Conservation (phyloP, 371 early-diverging fungal species). For the Syncephalastrum monosporum region DNA sequence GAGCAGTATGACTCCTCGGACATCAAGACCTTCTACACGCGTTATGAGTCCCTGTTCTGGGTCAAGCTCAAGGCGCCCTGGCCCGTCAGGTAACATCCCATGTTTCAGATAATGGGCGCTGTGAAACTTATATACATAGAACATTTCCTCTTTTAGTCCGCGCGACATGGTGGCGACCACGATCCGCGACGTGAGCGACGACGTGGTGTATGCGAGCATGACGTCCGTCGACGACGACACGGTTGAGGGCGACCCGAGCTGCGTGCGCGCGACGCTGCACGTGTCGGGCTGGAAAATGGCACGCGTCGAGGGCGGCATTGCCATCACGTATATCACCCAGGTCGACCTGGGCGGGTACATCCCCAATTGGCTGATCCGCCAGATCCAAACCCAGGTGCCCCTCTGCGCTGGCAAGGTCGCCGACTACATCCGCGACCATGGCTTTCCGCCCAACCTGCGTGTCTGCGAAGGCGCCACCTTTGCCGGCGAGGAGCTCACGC, state of each 20-base stretch:
- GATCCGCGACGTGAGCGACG: conserved; percentile 11
- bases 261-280: conserved; percentile 33
- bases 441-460: conserved; percentile 25
- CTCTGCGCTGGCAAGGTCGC: conserved; percentile 32
- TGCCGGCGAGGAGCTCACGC: conserved; percentile 24
- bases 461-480: conserved; percentile 12
- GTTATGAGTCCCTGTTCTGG: conserved; percentile 9
- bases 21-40: conserved; percentile 21
- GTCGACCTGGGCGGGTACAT: conserved; percentile 41
- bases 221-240: conserved; percentile 28
- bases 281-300: conserved; percentile 39
- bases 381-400: conserved; percentile 32
- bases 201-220: conserved; percentile 21
- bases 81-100: conserved; percentile 12
- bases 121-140: conserved; percentile 19
- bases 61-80: conserved; percentile 12
- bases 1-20: conserved; percentile 40
- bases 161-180: conserved; percentile 15
- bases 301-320: conserved; percentile 22
- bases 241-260: conserved; percentile 24
- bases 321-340: conserved; percentile 36
- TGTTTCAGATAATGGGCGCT: not conserved
- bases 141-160: conserved; percentile 9
- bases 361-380: conserved; percentile 31
- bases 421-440: conserved; percentile 25